Evolutionary conservation across 345 rosid species (phyloP).

Genomic region (Gynandropsis gynandra): DNA sequence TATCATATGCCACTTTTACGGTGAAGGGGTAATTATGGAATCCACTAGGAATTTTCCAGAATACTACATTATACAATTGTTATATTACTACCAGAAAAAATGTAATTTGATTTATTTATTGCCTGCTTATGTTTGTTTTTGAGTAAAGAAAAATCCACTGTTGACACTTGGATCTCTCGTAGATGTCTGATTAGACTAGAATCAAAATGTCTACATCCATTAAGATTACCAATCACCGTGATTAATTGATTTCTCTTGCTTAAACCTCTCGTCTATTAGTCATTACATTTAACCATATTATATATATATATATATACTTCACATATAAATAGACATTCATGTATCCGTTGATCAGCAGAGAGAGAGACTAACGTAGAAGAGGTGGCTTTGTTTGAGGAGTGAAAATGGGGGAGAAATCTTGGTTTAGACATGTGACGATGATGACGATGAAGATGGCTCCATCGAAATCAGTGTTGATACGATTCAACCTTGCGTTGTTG

Average conservation of each 20-base stretch:
- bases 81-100: too few species aligned
- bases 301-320: conserved; percentile 7
- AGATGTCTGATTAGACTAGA: conserved; percentile 26
- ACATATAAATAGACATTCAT: too few species aligned
- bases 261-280: background rate
- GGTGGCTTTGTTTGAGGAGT: conserved; percentile 19
- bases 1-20: too few species aligned
- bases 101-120: too few species aligned
- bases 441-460: conserved; percentile 46
- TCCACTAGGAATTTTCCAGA: too few species aligned
- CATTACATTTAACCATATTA: background rate
- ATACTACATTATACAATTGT: too few species aligned
- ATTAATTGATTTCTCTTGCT: conserved; percentile 10
- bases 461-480: conserved; percentile 54
- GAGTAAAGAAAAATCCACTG: conserved; percentile 27
- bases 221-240: conserved; percentile 7
- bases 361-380: conserved; percentile 5
- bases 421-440: conserved; percentile 22
- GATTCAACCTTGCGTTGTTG: conserved; percentile 54
- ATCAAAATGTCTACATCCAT: conserved; percentile 30
- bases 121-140: too few species aligned
- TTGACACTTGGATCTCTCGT: conserved; percentile 36
- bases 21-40: too few species aligned
- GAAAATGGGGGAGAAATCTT: conserved; percentile 38
- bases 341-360: background rate